A percentile compares a stretch with the other conserved stretches of the same genome.
Evolutionary conservation across 2,329 filamentous ascomycete genomes (phyloP).

Genomic region (Penicillium sp.): DNA sequence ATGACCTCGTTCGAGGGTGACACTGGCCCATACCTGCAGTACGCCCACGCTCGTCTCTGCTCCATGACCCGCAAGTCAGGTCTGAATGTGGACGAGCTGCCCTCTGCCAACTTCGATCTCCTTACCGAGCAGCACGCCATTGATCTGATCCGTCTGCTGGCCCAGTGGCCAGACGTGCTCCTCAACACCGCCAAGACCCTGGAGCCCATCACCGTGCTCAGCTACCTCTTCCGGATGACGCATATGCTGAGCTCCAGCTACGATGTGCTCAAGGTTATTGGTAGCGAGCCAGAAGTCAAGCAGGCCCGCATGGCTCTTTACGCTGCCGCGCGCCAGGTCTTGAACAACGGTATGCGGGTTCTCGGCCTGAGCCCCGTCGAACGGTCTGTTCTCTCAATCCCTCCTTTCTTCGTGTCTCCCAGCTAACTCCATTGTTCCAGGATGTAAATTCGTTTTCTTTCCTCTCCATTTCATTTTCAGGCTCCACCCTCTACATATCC

Average conservation of each 20-base stretch:
- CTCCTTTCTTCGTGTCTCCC: not conserved
- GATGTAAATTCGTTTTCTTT: conserved; percentile 24
- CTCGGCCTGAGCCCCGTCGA: conserved; percentile 64
- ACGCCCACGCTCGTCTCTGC: conserved; percentile 60
- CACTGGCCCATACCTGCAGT: conserved; percentile 64
- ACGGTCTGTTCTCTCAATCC: conserved; percentile 41
- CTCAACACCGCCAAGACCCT: conserved; percentile 62
- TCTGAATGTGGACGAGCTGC: conserved; percentile 48
- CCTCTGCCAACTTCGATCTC: conserved; percentile 56
- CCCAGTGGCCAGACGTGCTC: conserved; percentile 64
- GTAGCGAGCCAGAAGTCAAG: conserved; percentile 57
- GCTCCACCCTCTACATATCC: too few species aligned
- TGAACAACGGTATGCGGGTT: conserved; percentile 64
- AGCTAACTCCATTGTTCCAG: conserved; percentile 19
- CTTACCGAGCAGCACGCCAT: conserved; percentile 61
- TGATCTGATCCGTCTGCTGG: conserved; percentile 60
- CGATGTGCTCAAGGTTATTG: conserved; percentile 61
- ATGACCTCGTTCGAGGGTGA: conserved; percentile 67
- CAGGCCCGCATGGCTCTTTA: conserved; percentile 62
- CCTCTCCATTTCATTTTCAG: not conserved
- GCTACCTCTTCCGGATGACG: conserved; percentile 66
- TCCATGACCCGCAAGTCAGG: conserved; percentile 59
- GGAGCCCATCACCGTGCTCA: conserved; percentile 65
- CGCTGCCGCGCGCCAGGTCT: conserved; percentile 59
- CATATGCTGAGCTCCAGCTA: conserved; percentile 61